Evolutionary conservation across 108 stramenopile genomes (phyloP).

Genomic region (Discostella stelligeroides): DNA sequence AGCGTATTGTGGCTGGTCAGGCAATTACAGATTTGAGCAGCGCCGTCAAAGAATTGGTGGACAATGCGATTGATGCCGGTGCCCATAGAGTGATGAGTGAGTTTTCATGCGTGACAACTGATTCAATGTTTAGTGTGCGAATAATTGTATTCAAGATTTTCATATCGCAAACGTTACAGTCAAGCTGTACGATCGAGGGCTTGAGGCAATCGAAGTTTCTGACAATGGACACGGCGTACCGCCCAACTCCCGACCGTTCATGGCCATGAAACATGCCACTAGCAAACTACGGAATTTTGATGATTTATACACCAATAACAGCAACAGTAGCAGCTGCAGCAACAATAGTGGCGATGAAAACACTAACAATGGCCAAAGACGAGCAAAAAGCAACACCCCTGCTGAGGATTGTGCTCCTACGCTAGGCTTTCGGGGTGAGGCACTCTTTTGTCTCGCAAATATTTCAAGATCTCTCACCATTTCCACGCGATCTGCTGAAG

Average conservation of each 20-base stretch:
- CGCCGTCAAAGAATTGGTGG: conserved; percentile 91
- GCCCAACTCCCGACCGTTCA: conserved; percentile 47
- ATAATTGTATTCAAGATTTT: neutral
- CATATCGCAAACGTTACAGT: conserved; percentile 34
- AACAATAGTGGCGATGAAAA: neutral
- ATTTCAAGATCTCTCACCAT: conserved; percentile 63
- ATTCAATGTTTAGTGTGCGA: conserved; percentile 1
- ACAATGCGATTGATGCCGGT: conserved; percentile 88
- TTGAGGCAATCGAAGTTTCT: conserved; percentile 80
- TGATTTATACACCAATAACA: conserved; percentile 61
- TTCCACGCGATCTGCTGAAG: conserved; percentile 64
- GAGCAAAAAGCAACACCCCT: neutral
- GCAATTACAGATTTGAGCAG: conserved; percentile 81
- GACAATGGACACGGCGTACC: conserved; percentile 89
- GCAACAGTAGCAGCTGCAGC: conserved; percentile 10
- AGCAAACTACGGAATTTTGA: conserved; percentile 78
- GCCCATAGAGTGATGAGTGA: conserved; percentile 69
- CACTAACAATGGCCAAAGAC: conserved; percentile 14
- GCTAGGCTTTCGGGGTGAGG: conserved; percentile 90
- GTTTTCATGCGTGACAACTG: conserved; percentile 6
- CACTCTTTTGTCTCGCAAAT: conserved; percentile 81
- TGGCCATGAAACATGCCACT: conserved; percentile 87
- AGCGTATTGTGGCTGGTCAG: conserved; percentile 87
- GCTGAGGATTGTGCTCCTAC: conserved; percentile 32
- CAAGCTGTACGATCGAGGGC: conserved; percentile 76